Evolutionary conservation across 768 basidiomycete species (phyloP).

Genomic region (Leccinum variicolor): DNA sequence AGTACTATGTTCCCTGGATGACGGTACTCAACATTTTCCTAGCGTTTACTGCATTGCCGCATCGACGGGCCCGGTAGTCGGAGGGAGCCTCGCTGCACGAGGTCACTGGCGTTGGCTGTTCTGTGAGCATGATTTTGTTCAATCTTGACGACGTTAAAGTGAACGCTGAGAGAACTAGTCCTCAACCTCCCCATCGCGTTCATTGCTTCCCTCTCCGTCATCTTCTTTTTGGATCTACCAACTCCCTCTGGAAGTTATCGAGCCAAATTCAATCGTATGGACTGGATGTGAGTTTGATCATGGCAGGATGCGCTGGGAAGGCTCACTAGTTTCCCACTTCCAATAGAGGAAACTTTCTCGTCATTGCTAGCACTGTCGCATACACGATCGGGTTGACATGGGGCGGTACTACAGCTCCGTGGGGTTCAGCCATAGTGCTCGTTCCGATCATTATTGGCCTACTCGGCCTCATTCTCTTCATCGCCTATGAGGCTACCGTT

Average conservation of each 20-base stretch:
- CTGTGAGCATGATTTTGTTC: slow-evolving; percentile 25
- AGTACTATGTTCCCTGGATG: not conserved
- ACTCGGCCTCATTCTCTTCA: slow-evolving; percentile 33
- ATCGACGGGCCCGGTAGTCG: slow-evolving; percentile 33
- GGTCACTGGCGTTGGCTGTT: slow-evolving; percentile 43
- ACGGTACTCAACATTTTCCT: not conserved
- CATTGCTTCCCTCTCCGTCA: slow-evolving; percentile 17
- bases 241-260: slow-evolving; percentile 30
- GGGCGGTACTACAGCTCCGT: slow-evolving; percentile 42
- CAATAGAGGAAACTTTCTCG: slow-evolving; percentile 35
- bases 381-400: slow-evolving; percentile 34
- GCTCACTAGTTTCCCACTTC: not conserved
- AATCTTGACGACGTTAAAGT: not conserved
- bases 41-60: slow-evolving; percentile 35
- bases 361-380: slow-evolving; percentile 30
- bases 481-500: slow-evolving; percentile 35
- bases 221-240: slow-evolving; percentile 32
- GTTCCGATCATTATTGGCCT: slow-evolving; percentile 41
- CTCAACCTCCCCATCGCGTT: slow-evolving; percentile 38
- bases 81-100: slow-evolving; percentile 32
- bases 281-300: slow-evolving; percentile 34
- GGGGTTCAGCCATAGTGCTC: slow-evolving; percentile 40
- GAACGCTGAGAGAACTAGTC: slow-evolving; percentile 21
- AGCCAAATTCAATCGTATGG: slow-evolving; percentile 35
- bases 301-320: not conserved